Base-by-base conservation (phyloP, 768 basidiomycete species). In the Vararia minispora region DNA sequence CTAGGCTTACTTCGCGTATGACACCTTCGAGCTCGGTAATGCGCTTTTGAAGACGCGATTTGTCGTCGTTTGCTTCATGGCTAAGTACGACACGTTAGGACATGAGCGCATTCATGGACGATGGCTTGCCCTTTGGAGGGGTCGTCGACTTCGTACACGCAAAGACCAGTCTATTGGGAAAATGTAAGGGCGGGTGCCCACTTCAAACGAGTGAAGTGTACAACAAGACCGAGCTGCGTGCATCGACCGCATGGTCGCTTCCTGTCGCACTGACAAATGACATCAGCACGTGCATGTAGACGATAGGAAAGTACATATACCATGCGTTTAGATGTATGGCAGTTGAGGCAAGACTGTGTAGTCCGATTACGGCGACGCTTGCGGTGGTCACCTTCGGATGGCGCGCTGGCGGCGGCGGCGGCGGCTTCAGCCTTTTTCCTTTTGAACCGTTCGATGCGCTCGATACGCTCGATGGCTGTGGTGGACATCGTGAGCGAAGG, bases 1-100 rank as follows among this genome's bases (percentile, higher is more conserved):
- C 28, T n/a, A n/a, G n/a, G 51, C 56, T 41, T 50, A 77, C 79
- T 65, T 82, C 82, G n/a, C 85, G 73, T 44, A 88, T 79, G 26
- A 87, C 81, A 35, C 80, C 78, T 57, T 89, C 85, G 1, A 89
- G 68, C 50, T 89, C 85, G 20, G 83, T 83, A 17, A 88, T 79
- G 32, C 85, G 73, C 43, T 74, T 73, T 37, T 82, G 69, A 16
- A 88, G 65, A 26, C 76, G 68, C 24, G 73, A 67, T 30, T 66
- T 67, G 53, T 87, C 84, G 41, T 79, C 79, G 43, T 72, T 70
- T 8, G 58, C 50, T 35, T 61, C 53, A 21, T 30, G 32, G 28
- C 55, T 55, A 31, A 31, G 28, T 13, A 13, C 12, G 20, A 6
- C 20, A 9, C 17, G 34, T 37, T 17, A 32, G 37, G 18, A 11